Percentiles rank a stretch among this genome's conserved stretches.
phyloP scores from a whole-genome alignment of 179 eudicot genomes.

The Silene vulgaris region DNA sequence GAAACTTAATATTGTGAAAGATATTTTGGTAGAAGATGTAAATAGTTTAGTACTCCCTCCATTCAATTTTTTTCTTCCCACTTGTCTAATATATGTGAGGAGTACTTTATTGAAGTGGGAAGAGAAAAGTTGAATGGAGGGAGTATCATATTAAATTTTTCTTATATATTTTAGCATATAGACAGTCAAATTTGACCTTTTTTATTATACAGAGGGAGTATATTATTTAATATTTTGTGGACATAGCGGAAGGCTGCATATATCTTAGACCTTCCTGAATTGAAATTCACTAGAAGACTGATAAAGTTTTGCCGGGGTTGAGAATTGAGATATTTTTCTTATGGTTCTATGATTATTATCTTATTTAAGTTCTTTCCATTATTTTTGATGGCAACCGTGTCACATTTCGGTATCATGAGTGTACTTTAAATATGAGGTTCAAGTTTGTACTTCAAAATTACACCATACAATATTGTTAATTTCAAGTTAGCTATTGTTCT shows the following conservation, averaged over 20 bases:
- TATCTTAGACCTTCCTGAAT: no score
- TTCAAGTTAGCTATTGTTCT: slow-evolving; percentile 3
- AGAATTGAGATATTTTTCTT: background rate
- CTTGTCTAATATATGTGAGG: no score
- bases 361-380: background rate
- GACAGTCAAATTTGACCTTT: no score
- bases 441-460: background rate
- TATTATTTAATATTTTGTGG: background rate
- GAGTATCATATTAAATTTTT: no score
- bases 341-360: background rate
- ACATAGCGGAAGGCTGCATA: background rate
- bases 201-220: background rate
- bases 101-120: no score
- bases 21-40: background rate
- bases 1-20: no score
- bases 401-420: background rate
- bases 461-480: background rate
- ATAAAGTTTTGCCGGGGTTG: background rate
- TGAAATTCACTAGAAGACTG: background rate
- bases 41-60: background rate
- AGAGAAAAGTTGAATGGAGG: no score
- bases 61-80: no score
- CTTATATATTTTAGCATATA: no score
- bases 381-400: background rate
- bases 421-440: background rate